Percentiles rank a stretch among this genome's conserved stretches.
Evolutionary conservation across 495 filamentous ascomycete genomes (phyloP).

Genomic region (Aspergillus avenaceus): DNA sequence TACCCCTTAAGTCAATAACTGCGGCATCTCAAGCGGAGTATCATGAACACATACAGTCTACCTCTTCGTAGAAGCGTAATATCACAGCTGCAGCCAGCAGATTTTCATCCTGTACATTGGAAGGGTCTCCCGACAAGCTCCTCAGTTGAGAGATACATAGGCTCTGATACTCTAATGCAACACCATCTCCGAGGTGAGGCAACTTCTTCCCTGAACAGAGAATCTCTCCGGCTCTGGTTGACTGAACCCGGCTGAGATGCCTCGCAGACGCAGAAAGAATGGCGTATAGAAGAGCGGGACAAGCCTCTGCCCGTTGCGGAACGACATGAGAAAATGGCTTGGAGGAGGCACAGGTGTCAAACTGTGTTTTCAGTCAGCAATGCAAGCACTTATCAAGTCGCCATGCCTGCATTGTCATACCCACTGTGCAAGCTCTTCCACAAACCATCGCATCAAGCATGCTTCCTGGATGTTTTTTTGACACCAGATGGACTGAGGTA

Average conservation of each 20-base stretch:
- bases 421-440: conserved; percentile 6
- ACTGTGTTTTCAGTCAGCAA: conserved; percentile 8
- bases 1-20: not conserved
- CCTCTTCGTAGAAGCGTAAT: conserved; percentile 31
- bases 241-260: conserved; percentile 8
- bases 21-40: not conserved
- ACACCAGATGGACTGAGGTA: conserved; percentile 1
- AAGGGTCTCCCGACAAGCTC: conserved; percentile 11
- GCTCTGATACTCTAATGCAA: conserved; percentile 25
- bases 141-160: conserved; percentile 22
- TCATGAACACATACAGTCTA: conserved; percentile 18
- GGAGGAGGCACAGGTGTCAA: conserved; percentile 10
- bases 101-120: conserved; percentile 20
- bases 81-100: conserved; percentile 28
- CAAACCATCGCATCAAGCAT: conserved; percentile 5
- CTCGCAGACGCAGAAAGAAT: conserved; percentile 10
- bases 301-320: conserved; percentile 3
- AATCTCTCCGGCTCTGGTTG: not conserved
- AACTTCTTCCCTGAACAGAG: conserved; percentile 3
- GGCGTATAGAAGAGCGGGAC: conserved; percentile 9
- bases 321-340: conserved; percentile 8
- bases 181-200: conserved; percentile 13
- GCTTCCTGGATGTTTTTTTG: conserved; percentile 1
- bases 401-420: not conserved
- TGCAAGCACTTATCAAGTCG: too few species aligned